Conservation (phyloP, 441 rosid species). For the Adansonia madagascariensis region DNA sequence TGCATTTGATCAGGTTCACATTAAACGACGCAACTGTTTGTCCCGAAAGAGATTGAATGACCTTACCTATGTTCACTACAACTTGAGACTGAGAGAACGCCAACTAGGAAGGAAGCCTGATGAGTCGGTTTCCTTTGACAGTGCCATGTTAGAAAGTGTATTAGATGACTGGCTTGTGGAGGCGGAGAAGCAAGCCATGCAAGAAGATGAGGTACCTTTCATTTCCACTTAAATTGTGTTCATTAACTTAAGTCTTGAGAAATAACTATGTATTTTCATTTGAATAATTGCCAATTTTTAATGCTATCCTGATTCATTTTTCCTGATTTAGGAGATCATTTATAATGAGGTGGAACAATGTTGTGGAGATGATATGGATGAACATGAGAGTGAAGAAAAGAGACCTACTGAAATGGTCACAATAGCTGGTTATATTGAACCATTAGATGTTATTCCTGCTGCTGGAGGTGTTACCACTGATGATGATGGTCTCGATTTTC, state of each 20-base stretch:
- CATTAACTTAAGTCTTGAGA: not conserved
- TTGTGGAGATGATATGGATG: constrained; percentile 45
- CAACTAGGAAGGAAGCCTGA: constrained; percentile 44
- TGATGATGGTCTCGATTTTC: constrained; percentile 60
- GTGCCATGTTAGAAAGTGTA: constrained; percentile 50
- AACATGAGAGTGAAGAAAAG: constrained; percentile 44
- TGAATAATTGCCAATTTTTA: not conserved
- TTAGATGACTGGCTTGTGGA: constrained; percentile 69
- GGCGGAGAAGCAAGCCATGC: constrained; percentile 44
- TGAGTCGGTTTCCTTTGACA: constrained; percentile 52
- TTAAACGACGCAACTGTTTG: constrained; percentile 54
- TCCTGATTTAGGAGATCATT: constrained; percentile 49
- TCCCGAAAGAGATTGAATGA: constrained; percentile 61
- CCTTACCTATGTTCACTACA: constrained; percentile 68
- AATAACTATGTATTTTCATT: not conserved
- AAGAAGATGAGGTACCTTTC: constrained; percentile 64
- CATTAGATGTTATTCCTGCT: constrained; percentile 46
- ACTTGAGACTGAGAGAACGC: constrained; percentile 62
- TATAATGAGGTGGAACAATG: constrained; percentile 50
- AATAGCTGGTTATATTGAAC: constrained; percentile 42
- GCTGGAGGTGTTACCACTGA: constrained; percentile 46
- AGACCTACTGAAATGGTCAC: constrained; percentile 44
- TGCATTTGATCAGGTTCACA: constrained; percentile 57
- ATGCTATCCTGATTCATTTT: constrained; percentile 23
- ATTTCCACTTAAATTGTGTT: constrained; percentile 1